A percentile compares a stretch with the other conserved stretches of the same genome.
phyloP scores from a whole-genome alignment of 768 basidiomycete genomes.

The Boletus rubropictus region DNA sequence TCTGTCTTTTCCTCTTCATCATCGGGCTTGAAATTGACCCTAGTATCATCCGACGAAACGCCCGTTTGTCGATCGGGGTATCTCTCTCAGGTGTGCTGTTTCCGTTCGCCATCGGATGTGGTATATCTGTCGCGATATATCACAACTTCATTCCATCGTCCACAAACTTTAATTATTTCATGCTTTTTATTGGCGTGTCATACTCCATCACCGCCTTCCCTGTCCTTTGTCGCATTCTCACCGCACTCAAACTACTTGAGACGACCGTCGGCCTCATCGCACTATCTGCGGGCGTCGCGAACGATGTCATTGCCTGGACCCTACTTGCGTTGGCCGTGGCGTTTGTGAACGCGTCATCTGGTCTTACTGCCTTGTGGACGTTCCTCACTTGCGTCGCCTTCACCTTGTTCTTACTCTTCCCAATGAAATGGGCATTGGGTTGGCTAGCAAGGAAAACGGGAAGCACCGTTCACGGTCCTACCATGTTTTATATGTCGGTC shows the following conservation, averaged over 20 bases:
- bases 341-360: constrained; percentile 81
- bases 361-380: constrained; percentile 81
- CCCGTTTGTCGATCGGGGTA: constrained; percentile 57
- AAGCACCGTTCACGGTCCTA: constrained; percentile 75
- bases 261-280: constrained; percentile 92
- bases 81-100: constrained; percentile 77
- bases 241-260: constrained; percentile 84
- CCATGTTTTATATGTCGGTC: constrained; percentile 83
- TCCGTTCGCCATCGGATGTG: constrained; percentile 86
- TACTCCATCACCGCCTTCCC: constrained; percentile 88
- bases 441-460: constrained; percentile 78
- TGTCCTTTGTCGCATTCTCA: constrained; percentile 83
- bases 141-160: constrained; percentile 56
- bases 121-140: constrained; percentile 68
- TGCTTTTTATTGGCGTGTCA: constrained; percentile 91
- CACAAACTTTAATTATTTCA: constrained; percentile 76
- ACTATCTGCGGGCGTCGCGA: constrained; percentile 87
- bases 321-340: constrained; percentile 88
- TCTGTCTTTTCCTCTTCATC: constrained; percentile 86
- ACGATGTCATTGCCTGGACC: constrained; percentile 85
- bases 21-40: constrained; percentile 90
- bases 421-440: constrained; percentile 51
- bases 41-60: constrained; percentile 71
- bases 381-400: constrained; percentile 77
- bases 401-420: constrained; percentile 70